A percentile compares a stretch with the other conserved stretches of the same genome.
These are phyloP conservation scores for Leccinum boreale DNA, from an alignment of 768 basidiomycete genomes.

Conservation along the genomic window DNA sequence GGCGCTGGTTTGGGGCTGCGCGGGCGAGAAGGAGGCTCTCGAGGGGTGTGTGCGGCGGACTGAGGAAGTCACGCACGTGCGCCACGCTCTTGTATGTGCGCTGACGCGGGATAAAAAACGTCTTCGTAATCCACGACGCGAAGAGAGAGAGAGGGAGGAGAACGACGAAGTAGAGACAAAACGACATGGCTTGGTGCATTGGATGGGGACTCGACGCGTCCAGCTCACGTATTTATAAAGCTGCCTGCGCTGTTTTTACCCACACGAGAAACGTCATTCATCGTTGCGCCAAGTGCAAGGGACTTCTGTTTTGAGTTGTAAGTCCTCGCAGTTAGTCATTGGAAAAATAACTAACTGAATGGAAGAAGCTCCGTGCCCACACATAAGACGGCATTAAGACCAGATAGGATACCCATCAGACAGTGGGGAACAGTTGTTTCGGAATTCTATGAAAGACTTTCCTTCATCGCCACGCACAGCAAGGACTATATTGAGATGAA, in stretches of 20 bases:
- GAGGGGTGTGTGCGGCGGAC: constrained; percentile 12
- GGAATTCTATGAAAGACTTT: not conserved
- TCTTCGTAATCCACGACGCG: not conserved
- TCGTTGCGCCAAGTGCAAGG: not conserved
- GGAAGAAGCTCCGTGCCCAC: not conserved
- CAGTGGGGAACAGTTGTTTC: not conserved
- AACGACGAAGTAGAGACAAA: not conserved
- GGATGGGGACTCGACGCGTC: not conserved
- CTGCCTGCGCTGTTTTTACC: not conserved
- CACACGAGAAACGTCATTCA: not conserved
- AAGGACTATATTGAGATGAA: constrained; percentile 6
- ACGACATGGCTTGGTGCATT: constrained; percentile 3
- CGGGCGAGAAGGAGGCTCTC: constrained; percentile 15
- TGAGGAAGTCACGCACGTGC: constrained; percentile 11
- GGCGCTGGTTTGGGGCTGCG: constrained; percentile 21
- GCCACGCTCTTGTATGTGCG: constrained; percentile 8
- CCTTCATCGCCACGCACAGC: constrained; percentile 5
- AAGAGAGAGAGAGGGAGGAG: not conserved
- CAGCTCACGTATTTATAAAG: constrained; percentile 10
- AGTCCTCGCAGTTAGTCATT: not conserved
- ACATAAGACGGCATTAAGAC: no score
- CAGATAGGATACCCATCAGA: not conserved
- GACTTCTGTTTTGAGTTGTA: not conserved
- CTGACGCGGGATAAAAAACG: not conserved
- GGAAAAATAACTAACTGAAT: not conserved